A percentile compares a stretch with the other conserved stretches of the same genome.
Conservation (phyloP, 2,329 filamentous ascomycete species). For the Apiospora arundinis region DNA sequence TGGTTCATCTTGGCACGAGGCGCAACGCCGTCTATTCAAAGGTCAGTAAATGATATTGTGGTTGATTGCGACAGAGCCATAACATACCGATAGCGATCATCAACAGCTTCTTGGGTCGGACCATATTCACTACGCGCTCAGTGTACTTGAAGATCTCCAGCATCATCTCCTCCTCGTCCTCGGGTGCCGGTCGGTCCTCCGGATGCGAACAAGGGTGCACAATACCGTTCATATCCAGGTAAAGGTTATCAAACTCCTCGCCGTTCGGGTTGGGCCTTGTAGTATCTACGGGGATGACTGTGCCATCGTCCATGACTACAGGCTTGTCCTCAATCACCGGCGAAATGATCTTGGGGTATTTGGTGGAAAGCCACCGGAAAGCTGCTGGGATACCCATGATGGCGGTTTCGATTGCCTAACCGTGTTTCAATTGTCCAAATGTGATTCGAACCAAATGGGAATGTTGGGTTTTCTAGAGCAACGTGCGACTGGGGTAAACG, state of each 20-base stretch:
- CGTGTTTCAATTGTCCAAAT: too few species aligned
- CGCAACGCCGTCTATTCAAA: conserved; percentile 81
- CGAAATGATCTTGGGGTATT: conserved; percentile 97
- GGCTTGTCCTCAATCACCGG: conserved; percentile 87
- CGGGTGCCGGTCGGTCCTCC: conserved; percentile 88
- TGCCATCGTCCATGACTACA: conserved; percentile 79
- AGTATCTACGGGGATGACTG: conserved; percentile 82
- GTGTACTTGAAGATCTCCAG: conserved; percentile 97
- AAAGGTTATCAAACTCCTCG: conserved; percentile 97
- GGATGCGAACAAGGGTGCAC: conserved; percentile 98
- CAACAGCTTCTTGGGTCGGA: conserved; percentile 90
- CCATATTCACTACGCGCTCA: conserved; percentile 99
- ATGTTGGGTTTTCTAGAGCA: not conserved
- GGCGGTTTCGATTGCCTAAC: not conserved
- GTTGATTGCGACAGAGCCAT: conserved; percentile 33
- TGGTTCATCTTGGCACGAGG: conserved; percentile 99
- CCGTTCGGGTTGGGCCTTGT: conserved; percentile 91
- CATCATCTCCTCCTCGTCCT: conserved; percentile 99
- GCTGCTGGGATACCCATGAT: conserved; percentile 91
- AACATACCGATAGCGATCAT: conserved; percentile 92
- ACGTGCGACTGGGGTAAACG: not conserved
- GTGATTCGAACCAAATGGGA: not conserved
- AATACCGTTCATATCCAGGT: conserved; percentile 99
- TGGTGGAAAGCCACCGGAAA: conserved; percentile 95
- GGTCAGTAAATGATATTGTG: conserved; percentile 30